A percentile compares a stretch with the other conserved stretches of the same genome.
phyloP scores from a whole-genome alignment of 768 basidiomycete species.

The Mycena vulgaris region DNA sequence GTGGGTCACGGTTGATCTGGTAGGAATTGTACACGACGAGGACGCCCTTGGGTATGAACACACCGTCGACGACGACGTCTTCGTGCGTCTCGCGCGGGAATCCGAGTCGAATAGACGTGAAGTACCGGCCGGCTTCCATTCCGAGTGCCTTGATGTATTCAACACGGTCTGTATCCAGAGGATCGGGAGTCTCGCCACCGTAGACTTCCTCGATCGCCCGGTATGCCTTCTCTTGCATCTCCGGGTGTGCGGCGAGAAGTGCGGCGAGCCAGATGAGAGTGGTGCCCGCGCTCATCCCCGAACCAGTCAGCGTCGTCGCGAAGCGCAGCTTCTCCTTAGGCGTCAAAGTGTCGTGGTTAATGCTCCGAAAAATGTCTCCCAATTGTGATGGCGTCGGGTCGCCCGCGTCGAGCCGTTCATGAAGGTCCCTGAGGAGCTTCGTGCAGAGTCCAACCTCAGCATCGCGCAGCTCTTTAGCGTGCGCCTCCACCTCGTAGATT shows the following conservation, averaged over 20 bases:
- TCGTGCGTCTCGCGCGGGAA: constrained; percentile 31
- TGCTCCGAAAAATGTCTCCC: constrained; percentile 22
- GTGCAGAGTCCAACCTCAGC: constrained; percentile 23
- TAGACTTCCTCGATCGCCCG: constrained; percentile 28
- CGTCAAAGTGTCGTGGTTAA: constrained; percentile 11
- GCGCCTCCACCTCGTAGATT: constrained; percentile 11
- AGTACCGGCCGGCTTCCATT: constrained; percentile 25
- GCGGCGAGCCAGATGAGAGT: constrained; percentile 16
- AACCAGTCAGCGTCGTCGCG: constrained; percentile 24
- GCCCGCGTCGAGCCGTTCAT: constrained; percentile 27
- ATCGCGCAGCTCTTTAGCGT: constrained; percentile 21
- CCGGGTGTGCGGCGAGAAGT: constrained; percentile 25
- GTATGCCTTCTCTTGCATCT: constrained; percentile 29
- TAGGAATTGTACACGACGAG: constrained; percentile 33
- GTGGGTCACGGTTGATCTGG: constrained; percentile 31
- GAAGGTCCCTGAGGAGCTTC: constrained; percentile 15
- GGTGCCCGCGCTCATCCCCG: constrained; percentile 19
- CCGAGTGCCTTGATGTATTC: constrained; percentile 34
- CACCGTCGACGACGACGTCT: constrained; percentile 25
- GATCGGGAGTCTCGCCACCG: constrained; percentile 17
- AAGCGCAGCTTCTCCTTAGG: constrained; percentile 28
- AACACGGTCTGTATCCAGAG: constrained; percentile 29
- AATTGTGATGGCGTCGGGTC: constrained; percentile 23
- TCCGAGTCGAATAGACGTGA: constrained; percentile 24
- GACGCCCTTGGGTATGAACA: constrained; percentile 23